phyloP scores from a whole-genome alignment of 208 protist genomes.

The Trichomonas gallinae region DNA sequence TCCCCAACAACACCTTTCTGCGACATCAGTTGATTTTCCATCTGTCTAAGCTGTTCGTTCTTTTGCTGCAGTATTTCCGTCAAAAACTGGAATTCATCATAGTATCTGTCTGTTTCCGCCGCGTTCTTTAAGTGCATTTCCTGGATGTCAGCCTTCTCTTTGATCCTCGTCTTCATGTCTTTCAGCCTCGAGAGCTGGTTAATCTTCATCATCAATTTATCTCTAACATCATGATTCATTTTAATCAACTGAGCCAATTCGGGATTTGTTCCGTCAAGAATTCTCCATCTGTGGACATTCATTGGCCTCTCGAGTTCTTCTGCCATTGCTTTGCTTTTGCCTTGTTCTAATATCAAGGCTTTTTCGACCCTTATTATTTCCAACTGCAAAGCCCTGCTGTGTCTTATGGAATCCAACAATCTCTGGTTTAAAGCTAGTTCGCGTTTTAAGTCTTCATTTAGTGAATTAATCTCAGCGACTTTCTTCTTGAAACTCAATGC shows the following conservation, averaged over 20 bases:
- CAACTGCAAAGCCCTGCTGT: neutral
- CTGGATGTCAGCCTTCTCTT: neutral
- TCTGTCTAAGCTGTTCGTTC: neutral
- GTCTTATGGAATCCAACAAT: neutral
- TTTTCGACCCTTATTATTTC: neutral
- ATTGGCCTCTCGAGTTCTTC: conserved; percentile 87
- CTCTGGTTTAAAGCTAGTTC: neutral
- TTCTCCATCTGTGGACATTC: conserved; percentile 90
- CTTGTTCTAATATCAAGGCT: conserved; percentile 21
- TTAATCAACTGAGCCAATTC: conserved; percentile 89
- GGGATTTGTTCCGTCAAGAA: conserved; percentile 67
- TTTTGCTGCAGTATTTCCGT: neutral
- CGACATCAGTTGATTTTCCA: neutral
- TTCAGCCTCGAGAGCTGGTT: neutral
- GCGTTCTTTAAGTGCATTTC: neutral
- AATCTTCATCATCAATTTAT: neutral
- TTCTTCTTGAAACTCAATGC: neutral
- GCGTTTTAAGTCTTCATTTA: neutral
- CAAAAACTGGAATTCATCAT: neutral
- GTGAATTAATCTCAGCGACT: neutral
- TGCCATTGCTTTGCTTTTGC: conserved; percentile 56
- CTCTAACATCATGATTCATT: conserved; percentile 35
- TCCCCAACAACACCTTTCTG: neutral
- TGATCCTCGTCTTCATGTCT: neutral
- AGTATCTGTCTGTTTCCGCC: neutral